Base-by-base conservation (phyloP, 805 yeast genomes). In the Saccharomycopsis sp. region DNA sequence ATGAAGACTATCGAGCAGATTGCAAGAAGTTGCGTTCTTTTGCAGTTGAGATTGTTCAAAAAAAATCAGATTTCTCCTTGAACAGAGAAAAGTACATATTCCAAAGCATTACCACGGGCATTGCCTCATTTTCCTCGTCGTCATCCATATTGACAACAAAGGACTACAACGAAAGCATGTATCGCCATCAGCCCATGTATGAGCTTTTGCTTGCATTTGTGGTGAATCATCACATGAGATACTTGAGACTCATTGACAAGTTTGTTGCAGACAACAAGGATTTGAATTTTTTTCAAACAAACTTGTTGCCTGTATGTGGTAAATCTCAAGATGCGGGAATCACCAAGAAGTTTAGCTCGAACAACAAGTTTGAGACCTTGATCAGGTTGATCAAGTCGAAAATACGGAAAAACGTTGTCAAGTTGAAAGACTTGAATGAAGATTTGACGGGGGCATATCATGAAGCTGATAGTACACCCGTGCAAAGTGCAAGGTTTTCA, bases 221-320 rank as follows among this genome's bases (percentile, higher is more conserved):
- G 7, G 17, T 47, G 15, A 43, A 44, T 29, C 43, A 36, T 22
- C 50, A 47, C 30, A 12, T 38, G 10, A 32, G 46, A 22, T 47
- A 44, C 20, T 21, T 41, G 9, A 30, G 32, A 18, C 18, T 41
- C 7, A 44, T 44, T 16, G 41, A 21, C 4, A 41, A 44, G 30
- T 46, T 46, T 26, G 31, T 46, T 1, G 31, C 30, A 4, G 47
- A 46, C n/a, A 46, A 46, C 25, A 36, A 40, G 15, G 45, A 38
- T 19, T 36, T 42, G 5, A 33, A 23, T 6, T 25, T 46, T 16
- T 43, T 46, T 23, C 29, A 40, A 16, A 30, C 33, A 5, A 37
- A 36, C 13, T 33, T 46, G 12, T 36, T 45, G 17, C 49, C 49
- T 7, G 37, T 36, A 9, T 37, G 36, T 5, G 26, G 22, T 7